Percentiles rank a stretch among this genome's conserved stretches.
Evolutionary conservation across 1,284 basidiomycete genomes (phyloP).

Genomic region (Rhodotorula sp.): DNA sequence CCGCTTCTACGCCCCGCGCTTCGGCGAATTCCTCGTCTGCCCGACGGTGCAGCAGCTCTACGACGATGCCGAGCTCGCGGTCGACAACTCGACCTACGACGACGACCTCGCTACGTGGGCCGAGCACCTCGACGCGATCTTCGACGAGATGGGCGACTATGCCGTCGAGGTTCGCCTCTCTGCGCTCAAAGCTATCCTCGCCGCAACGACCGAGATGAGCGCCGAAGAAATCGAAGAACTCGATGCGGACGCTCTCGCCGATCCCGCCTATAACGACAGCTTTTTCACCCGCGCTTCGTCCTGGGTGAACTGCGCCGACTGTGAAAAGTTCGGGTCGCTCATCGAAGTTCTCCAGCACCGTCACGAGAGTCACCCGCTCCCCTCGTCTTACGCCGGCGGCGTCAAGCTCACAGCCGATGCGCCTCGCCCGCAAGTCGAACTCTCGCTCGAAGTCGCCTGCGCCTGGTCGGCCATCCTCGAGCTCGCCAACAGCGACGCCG

Average conservation of each 20-base stretch:
- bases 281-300: constrained; percentile 15
- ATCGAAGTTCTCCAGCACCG: background rate
- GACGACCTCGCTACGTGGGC: background rate
- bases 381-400: too few species aligned
- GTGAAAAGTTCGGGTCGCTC: background rate
- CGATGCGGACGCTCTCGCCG: background rate
- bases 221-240: background rate
- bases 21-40: constrained; percentile 1
- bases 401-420: too few species aligned
- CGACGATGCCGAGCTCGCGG: background rate
- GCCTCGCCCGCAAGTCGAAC: background rate
- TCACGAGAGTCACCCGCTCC: background rate
- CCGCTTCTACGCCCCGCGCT: background rate
- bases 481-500: background rate
- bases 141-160: constrained; percentile 1
- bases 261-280: constrained; percentile 1
- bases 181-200: constrained; percentile 17
- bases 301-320: constrained; percentile 6
- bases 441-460: constrained; percentile 3
- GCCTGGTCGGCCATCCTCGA: background rate
- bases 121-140: constrained; percentile 2
- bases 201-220: background rate
- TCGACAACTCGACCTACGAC: background rate
- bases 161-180: background rate
- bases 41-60: constrained; percentile 12